Conservation (phyloP, 2,329 filamentous ascomycete species). For the Colletotrichum tanaceti region DNA sequence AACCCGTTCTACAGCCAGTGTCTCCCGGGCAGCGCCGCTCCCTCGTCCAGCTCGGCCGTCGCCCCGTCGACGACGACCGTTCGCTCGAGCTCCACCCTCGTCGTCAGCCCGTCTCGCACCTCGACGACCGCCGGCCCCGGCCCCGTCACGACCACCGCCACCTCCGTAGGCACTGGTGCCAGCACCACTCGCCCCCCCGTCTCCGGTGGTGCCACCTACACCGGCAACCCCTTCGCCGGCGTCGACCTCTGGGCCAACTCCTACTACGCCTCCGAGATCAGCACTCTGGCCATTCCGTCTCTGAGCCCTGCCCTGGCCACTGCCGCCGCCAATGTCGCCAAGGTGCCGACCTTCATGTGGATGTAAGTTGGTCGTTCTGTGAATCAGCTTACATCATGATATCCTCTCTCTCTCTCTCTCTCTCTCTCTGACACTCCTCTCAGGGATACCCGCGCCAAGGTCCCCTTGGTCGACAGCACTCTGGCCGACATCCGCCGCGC, state of each 20-base stretch:
- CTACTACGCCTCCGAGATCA: slow-evolving; percentile 67
- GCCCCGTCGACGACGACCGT: slow-evolving; percentile 22
- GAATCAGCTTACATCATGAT: too few relatives aligned
- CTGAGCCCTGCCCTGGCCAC: slow-evolving; percentile 67
- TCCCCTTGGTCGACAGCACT: slow-evolving; percentile 58
- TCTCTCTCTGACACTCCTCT: slow-evolving; percentile 30
- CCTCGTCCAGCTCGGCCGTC: slow-evolving; percentile 39
- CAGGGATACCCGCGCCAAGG: slow-evolving; percentile 63
- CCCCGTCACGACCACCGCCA: slow-evolving; percentile 42
- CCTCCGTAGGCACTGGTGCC: slow-evolving; percentile 27
- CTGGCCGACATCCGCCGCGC: slow-evolving; percentile 57
- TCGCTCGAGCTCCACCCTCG: slow-evolving; percentile 42
- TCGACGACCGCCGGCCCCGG: slow-evolving; percentile 46
- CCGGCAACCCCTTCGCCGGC: slow-evolving; percentile 67
- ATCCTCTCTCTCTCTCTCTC: background rate
- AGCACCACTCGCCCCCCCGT: slow-evolving; percentile 45
- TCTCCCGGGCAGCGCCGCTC: slow-evolving; percentile 43
- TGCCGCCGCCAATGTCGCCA: slow-evolving; percentile 62
- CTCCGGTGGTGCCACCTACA: slow-evolving; percentile 54
- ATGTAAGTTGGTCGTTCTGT: slow-evolving; percentile 51
- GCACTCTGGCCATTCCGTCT: slow-evolving; percentile 69
- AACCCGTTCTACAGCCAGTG: slow-evolving; percentile 56
- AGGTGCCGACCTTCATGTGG: slow-evolving; percentile 66
- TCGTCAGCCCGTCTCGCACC: slow-evolving; percentile 52
- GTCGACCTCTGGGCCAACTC: slow-evolving; percentile 65